A percentile compares a stretch with the other conserved stretches of the same genome.
These are phyloP conservation scores for Mortierella alpina DNA, from an alignment of 192 early-diverging fungal genomes.

Conservation along the genomic window DNA sequence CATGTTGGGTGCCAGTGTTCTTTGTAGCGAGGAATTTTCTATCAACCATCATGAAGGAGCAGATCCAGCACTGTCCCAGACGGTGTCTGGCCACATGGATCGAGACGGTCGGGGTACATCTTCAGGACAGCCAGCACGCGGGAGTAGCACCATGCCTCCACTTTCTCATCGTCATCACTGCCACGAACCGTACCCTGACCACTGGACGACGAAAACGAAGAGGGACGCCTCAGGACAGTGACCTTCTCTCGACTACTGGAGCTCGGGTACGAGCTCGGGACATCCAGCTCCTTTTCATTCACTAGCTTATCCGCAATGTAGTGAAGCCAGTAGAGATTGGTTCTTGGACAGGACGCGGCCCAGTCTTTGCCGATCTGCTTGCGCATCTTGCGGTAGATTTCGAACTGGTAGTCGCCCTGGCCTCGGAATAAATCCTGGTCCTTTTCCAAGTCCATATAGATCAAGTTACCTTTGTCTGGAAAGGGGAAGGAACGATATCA, in stretches of 20 bases:
- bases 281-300: conserved; percentile 32
- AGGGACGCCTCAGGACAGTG: no score
- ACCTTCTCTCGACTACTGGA: not conserved
- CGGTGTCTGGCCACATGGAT: conserved; percentile 6
- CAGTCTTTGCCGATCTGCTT: conserved; percentile 55
- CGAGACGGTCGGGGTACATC: conserved; percentile 19
- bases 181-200: not conserved
- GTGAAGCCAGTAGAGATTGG: conserved; percentile 66
- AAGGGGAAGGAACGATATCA: not conserved
- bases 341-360: conserved; percentile 55
- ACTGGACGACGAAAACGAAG: not conserved
- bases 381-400: conserved; percentile 80
- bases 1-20: no score
- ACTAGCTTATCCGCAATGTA: conserved; percentile 63
- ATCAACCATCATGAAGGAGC: not conserved
- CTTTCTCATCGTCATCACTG: not conserved
- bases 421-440: conserved; percentile 38
- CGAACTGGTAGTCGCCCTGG: conserved; percentile 76
- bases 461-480: conserved; percentile 27
- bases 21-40: not conserved
- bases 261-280: conserved; percentile 10
- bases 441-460: conserved; percentile 49
- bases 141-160: conserved; percentile 28
- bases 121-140: conserved; percentile 18
- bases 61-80: conserved; percentile 23